phyloP scores from a whole-genome alignment of 1,284 basidiomycete species.

The Apiotrichum mycotoxinovorans region DNA sequence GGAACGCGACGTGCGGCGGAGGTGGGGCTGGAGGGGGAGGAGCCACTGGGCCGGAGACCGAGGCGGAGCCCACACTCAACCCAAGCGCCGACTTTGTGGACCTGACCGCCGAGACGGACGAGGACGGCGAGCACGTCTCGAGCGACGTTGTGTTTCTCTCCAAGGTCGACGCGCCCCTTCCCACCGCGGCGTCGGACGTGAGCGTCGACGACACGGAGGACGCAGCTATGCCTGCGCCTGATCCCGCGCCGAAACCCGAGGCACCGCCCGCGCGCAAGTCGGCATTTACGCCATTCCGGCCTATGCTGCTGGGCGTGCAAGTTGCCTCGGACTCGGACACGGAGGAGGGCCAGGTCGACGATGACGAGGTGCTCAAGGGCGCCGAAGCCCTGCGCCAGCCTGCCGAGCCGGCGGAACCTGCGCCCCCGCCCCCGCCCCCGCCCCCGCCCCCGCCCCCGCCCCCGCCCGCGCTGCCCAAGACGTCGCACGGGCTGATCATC shows the following conservation, averaged over 20 bases:
- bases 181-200: neutral
- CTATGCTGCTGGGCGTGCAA: constrained; percentile 5
- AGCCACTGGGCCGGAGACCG: too few relatives aligned
- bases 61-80: neutral
- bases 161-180: neutral
- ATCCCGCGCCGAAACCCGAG: too few relatives aligned
- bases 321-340: constrained; percentile 1
- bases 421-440: neutral
- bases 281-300: constrained; percentile 7
- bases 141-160: neutral
- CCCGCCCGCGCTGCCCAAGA: neutral
- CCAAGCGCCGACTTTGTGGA: constrained; percentile 5
- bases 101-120: neutral
- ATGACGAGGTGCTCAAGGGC: neutral
- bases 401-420: neutral
- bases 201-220: neutral
- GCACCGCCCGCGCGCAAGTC: neutral
- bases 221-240: too few relatives aligned
- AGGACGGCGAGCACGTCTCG: neutral
- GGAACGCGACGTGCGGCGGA: too few relatives aligned
- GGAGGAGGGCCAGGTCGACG: neutral
- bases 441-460: too few relatives aligned
- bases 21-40: too few relatives aligned
- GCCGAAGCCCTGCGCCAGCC: neutral
- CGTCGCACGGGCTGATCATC: neutral